Base-by-base conservation (phyloP, 345 rosid genomes). In the Moringa oleifera region DNA sequence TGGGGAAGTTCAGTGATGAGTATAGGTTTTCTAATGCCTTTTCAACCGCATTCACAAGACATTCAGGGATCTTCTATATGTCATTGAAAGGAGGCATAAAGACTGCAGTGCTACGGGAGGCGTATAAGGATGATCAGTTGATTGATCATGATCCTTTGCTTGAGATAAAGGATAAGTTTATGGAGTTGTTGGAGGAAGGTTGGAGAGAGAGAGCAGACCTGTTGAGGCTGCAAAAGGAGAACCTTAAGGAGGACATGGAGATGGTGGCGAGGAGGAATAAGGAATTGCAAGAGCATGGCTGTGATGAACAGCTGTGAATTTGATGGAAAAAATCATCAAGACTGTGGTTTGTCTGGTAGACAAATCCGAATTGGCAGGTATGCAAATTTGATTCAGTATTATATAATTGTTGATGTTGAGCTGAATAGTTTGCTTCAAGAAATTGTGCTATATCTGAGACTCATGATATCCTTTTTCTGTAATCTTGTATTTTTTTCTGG, bases 21-120 rank as follows among this genome's bases (percentile, higher is more conserved):
- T 90, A 78, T 37, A 70, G 95, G 68, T 88, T 88, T 67, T 88
- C 96, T 0, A 94, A 88, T 72, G 86, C 81, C 0, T 90, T 94
- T 71, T 81, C 95, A 0, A 83, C 67, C 53, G 85, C 69, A 17
- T 94, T 94, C 67, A 94, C 97, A 0, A 77, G 99, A 56, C 99
- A 94, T 77, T 85, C 99, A 0, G 95, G 95, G 61, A 79, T 90
- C 20, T 94, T 94, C 78, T 94, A 90, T 67, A 49, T 94, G 82
- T 94, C 97, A 0, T 8, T 88, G 33, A 94, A 94, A 75, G 97
- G 95, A 20, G 92, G 86, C 60, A 86, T 86, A 59, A 77, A 88
- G 77, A 94, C 95, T 33, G 97, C 93, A 0, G 73, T 90, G 28
- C 58, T 94, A 59, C 82, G 99, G 65, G 88, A 94, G 59, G 95